These are phyloP conservation scores for Epicoccum sorghinum DNA, from an alignment of 2,329 filamentous ascomycete species.

Conservation along the genomic window DNA sequence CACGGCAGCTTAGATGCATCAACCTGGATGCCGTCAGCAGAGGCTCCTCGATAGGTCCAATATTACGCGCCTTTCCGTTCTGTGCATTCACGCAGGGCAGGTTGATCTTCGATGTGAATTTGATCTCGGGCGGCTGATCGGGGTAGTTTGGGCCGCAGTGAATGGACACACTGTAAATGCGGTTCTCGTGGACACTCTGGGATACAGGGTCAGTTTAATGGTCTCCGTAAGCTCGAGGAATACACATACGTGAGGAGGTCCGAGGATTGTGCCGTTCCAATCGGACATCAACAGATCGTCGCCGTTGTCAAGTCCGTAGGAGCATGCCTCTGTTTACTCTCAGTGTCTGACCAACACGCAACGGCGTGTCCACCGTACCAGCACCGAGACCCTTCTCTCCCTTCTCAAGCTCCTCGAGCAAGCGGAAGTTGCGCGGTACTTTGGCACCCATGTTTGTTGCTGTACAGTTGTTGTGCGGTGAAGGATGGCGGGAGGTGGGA, in stretches of 20 bases:
- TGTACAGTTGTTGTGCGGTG: constrained; percentile 10
- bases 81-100: constrained; percentile 87
- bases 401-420: constrained; percentile 97
- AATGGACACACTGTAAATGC: constrained; percentile 98
- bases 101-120: constrained; percentile 94
- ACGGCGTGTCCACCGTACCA: constrained; percentile 57
- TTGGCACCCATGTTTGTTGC: constrained; percentile 66
- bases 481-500: constrained; percentile 32
- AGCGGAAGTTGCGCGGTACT: constrained; percentile 92
- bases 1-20: constrained; percentile 84
- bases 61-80: constrained; percentile 69
- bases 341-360: constrained; percentile 15
- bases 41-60: background rate
- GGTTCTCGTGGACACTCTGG: constrained; percentile 94
- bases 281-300: constrained; percentile 97
- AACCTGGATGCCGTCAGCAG: constrained; percentile 60
- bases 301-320: constrained; percentile 91
- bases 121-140: constrained; percentile 83
- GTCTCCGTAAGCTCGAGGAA: background rate
- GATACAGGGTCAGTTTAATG: background rate
- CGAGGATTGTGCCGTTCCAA: constrained; percentile 98
- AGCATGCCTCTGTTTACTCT: constrained; percentile 78
- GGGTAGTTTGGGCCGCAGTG: constrained; percentile 91
- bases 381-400: constrained; percentile 96
- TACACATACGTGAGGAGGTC: constrained; percentile 87